Conservation (phyloP, 768 basidiomycete species). For the Tylopilus felleus region DNA sequence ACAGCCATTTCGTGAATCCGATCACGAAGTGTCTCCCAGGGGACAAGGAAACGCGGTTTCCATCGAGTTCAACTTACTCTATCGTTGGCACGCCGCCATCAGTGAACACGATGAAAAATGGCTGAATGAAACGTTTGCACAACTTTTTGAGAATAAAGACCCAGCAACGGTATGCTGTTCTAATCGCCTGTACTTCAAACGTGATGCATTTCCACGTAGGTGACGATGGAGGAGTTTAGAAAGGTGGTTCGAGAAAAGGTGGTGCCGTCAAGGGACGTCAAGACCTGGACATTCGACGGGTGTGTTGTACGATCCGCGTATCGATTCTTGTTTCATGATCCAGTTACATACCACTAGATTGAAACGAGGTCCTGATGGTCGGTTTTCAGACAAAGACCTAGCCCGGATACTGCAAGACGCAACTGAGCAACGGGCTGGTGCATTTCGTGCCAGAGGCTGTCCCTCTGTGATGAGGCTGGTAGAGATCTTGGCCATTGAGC, state of each 20-base stretch:
- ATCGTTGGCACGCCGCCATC: slow-evolving; percentile 64
- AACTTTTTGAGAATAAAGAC: slow-evolving; percentile 41
- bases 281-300: slow-evolving; percentile 56
- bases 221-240: slow-evolving; percentile 21
- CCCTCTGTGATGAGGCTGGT: slow-evolving; percentile 63
- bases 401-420: slow-evolving; percentile 61
- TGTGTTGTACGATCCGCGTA: slow-evolving; percentile 15
- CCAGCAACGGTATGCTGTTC: slow-evolving; percentile 35
- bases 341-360: slow-evolving; percentile 35
- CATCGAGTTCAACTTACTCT: slow-evolving; percentile 65
- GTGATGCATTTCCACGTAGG: slow-evolving; percentile 6
- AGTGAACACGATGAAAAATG: slow-evolving; percentile 54
- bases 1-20: slow-evolving; percentile 48
- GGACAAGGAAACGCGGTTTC: slow-evolving; percentile 77
- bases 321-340: not conserved
- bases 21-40: slow-evolving; percentile 53
- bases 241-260: slow-evolving; percentile 10
- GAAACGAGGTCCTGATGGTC: slow-evolving; percentile 47
- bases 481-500: slow-evolving; percentile 67
- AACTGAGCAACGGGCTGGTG: slow-evolving; percentile 54
- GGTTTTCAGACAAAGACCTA: slow-evolving; percentile 61
- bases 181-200: not conserved
- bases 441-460: slow-evolving; percentile 67
- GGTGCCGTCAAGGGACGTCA: slow-evolving; percentile 21
- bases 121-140: slow-evolving; percentile 47